phyloP scores from a whole-genome alignment of 2,329 filamentous ascomycete species.

The Chaetomiaceae sp. region DNA sequence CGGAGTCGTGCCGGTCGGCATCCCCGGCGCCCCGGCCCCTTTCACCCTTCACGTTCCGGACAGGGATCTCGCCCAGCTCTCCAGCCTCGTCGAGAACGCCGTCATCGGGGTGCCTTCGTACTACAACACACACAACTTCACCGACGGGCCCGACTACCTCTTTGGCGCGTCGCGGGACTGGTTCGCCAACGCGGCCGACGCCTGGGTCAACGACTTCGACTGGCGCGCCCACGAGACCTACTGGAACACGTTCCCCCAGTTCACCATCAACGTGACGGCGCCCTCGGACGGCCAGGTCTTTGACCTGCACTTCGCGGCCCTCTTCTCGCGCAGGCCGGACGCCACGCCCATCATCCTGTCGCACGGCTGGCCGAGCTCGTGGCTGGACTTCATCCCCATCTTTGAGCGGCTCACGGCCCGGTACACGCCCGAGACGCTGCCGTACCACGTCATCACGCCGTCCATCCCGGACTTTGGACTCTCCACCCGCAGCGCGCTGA shows the following conservation, averaged over 20 bases:
- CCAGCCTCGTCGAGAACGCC: slow-evolving; percentile 9
- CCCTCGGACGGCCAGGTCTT: slow-evolving; percentile 17
- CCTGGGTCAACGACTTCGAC: slow-evolving; percentile 17
- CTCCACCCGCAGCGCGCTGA: slow-evolving; percentile 41
- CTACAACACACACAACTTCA: slow-evolving; percentile 17
- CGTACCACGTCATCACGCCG: slow-evolving; percentile 55
- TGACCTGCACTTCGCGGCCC: slow-evolving; percentile 19
- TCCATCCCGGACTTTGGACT: slow-evolving; percentile 52
- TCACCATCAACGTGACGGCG: slow-evolving; percentile 17
- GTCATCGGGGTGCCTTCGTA: slow-evolving; percentile 12
- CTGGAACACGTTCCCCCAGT: slow-evolving; percentile 22
- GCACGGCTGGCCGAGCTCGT: slow-evolving; percentile 53
- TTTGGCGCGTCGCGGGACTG: slow-evolving; percentile 19
- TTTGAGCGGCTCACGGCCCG: slow-evolving; percentile 43
- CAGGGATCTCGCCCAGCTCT: slow-evolving; percentile 10
- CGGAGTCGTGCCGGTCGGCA: slow-evolving; percentile 10
- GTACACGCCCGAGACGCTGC: slow-evolving; percentile 47
- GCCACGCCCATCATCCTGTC: slow-evolving; percentile 32
- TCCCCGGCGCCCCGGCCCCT: slow-evolving; percentile 12
- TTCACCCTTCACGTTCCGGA: slow-evolving; percentile 14
- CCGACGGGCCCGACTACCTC: slow-evolving; percentile 3
- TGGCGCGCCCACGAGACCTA: slow-evolving; percentile 19
- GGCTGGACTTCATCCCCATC: slow-evolving; percentile 53
- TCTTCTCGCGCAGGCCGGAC: slow-evolving; percentile 16
- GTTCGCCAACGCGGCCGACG: slow-evolving; percentile 7